Conservation (phyloP, 768 basidiomycete species). For the Scleroderma bovista region DNA sequence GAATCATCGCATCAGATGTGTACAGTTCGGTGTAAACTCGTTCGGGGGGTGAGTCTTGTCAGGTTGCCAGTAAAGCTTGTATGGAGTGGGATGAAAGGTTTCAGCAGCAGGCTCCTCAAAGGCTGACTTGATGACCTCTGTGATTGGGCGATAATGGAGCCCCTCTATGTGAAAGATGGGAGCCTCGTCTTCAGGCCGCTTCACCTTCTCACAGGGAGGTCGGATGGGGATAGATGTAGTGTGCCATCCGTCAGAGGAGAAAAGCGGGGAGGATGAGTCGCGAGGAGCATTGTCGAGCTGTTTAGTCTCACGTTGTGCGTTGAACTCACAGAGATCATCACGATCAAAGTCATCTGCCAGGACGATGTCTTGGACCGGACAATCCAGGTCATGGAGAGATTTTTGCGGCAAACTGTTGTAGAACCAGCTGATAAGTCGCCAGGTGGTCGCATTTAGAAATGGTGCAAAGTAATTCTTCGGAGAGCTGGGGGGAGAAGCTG, state of each 20-base stretch:
- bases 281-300: neutral
- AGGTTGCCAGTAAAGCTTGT: constrained; percentile 4
- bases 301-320: neutral
- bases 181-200: neutral
- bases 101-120: neutral
- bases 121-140: neutral
- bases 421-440: constrained; percentile 19
- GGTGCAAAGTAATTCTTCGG: neutral
- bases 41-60: neutral
- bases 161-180: neutral
- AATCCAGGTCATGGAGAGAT: constrained; percentile 4
- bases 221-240: neutral
- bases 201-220: neutral
- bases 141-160: neutral
- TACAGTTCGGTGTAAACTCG: neutral
- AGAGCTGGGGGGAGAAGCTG: neutral
- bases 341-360: constrained; percentile 6
- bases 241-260: neutral
- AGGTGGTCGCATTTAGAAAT: neutral
- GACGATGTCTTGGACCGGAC: constrained; percentile 6
- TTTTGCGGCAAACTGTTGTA: constrained; percentile 12
- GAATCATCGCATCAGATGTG: neutral
- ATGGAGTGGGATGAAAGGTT: neutral
- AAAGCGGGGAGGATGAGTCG: neutral
- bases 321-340: constrained; percentile 4